Base-by-base conservation (phyloP, 352 stramenopile species). In the Globisporangium solare region DNA sequence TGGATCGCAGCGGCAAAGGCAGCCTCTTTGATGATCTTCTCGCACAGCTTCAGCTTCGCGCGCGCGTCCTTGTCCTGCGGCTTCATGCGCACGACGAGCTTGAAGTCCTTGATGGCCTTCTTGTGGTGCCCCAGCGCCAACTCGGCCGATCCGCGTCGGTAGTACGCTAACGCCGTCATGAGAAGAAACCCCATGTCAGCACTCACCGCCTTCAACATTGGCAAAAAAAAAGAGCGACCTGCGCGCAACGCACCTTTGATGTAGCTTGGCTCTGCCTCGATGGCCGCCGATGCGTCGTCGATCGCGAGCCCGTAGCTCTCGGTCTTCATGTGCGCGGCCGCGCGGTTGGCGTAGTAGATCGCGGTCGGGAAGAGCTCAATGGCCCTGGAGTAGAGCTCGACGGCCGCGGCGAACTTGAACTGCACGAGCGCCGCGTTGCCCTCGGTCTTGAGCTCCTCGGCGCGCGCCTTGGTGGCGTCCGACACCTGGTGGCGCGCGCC, bases 301-400 rank as follows among this genome's bases (percentile, higher is more conserved):
- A 99, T 98, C 10, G 97, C 97, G 6, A 98, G 73, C 1, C 97
- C 97, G 71, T 99, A 99, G 75, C 94, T 98, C 77, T 99, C 97
- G 56, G 96, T 95, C 68, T 98, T 98, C 61, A 99, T 94, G 71
- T 98, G 97, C 20, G 96, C 95, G 52, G 98, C 91, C 6, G 97
- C 96, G 21, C 95, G 83, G 73, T 98, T 98, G 46, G 89, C 79
- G 60, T 96, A 98, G 73, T 96, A 97, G 64, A 98, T 95, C 32
- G 94, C 89, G 15, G 84, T 97, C 13, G 90, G 89, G 17, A 60
- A 62, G 20, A 98, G 68, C 57, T 75, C 81, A 54, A 98, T 97
- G 17, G 92, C 94, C 45, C 85, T 64, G 48, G 86, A 88, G 75
- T 98, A 98, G 41, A 94, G 58, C 17, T 94, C 82, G 8, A 96